phyloP scores from a whole-genome alignment of 108 stramenopile genomes.

The Nannochloropsis granulata region DNA sequence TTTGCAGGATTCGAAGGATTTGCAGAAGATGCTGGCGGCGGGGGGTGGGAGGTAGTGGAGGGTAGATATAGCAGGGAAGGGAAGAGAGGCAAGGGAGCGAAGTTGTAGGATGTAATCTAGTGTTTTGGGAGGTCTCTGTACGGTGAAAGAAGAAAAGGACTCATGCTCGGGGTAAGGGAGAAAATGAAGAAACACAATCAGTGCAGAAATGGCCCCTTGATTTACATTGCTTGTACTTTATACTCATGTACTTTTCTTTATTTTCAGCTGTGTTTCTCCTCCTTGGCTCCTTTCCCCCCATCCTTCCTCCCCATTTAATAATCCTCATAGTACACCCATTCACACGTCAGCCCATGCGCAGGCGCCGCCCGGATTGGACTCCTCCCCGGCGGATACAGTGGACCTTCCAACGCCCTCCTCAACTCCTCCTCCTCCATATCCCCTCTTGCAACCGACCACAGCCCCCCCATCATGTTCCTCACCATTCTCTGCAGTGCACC shows the following conservation, averaged over 20 bases:
- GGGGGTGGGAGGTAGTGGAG: not conserved
- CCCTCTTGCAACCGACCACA: slow-evolving; percentile 16
- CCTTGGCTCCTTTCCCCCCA: not conserved
- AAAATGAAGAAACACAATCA: too few relatives aligned
- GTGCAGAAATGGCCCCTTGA: too few relatives aligned
- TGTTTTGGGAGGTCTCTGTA: too few relatives aligned
- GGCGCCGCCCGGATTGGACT: slow-evolving; percentile 11
- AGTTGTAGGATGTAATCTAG: too few relatives aligned
- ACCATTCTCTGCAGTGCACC: slow-evolving; percentile 42
- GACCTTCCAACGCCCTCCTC: not conserved
- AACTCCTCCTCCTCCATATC: slow-evolving; percentile 12
- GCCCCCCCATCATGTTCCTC: slow-evolving; percentile 29
- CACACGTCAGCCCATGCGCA: slow-evolving; percentile 14
- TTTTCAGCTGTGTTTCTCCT: not conserved
- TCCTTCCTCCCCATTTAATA: not conserved
- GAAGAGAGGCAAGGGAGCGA: too few relatives aligned
- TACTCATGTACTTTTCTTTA: too few relatives aligned
- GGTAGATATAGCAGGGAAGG: too few relatives aligned
- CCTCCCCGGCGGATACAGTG: not conserved
- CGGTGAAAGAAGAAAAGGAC: too few relatives aligned
- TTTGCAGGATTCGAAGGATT: not conserved
- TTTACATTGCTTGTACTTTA: too few relatives aligned
- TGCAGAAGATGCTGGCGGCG: not conserved
- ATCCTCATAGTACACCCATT: slow-evolving; percentile 15
- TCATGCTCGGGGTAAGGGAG: too few relatives aligned